Evolutionary conservation across 106 monocot genomes (phyloP).

Genomic region (Apostasia ramifera): DNA sequence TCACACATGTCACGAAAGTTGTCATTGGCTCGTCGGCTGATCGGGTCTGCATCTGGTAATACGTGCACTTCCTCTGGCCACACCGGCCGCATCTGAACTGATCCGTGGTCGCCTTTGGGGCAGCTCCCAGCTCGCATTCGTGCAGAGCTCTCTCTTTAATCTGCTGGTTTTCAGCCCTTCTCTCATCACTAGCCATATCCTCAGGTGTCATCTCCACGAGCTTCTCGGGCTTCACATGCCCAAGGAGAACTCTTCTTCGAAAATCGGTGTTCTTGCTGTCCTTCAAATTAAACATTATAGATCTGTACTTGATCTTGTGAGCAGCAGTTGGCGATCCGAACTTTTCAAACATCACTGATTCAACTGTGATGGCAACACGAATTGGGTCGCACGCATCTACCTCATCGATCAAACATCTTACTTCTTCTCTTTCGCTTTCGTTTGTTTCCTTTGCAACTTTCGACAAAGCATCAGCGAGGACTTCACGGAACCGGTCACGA

Average conservation of each 20-base stretch:
- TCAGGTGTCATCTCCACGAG: constrained; percentile 56
- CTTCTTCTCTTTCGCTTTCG: constrained; percentile 38
- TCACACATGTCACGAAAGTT: constrained; percentile 71
- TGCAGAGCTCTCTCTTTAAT: constrained; percentile 89
- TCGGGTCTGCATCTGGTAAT: constrained; percentile 64
- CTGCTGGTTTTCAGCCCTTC: constrained; percentile 57
- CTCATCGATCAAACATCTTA: constrained; percentile 50
- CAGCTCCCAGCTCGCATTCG: constrained; percentile 58
- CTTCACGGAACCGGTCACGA: constrained; percentile 64
- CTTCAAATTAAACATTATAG: constrained; percentile 90
- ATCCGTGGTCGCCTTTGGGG: constrained; percentile 87
- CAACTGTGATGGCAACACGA: constrained; percentile 60
- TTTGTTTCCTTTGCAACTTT: constrained; percentile 54
- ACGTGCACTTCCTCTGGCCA: constrained; percentile 72
- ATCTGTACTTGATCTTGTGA: constrained; percentile 71
- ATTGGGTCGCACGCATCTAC: constrained; percentile 67
- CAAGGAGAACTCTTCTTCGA: constrained; percentile 80
- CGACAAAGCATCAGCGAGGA: constrained; percentile 63
- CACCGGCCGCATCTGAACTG: constrained; percentile 87
- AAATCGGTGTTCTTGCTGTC: constrained; percentile 85
- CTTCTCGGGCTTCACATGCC: constrained; percentile 48
- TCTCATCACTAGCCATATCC: constrained; percentile 92
- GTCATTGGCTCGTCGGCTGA: constrained; percentile 73
- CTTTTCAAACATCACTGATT: constrained; percentile 68
- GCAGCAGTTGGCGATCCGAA: constrained; percentile 55